These are phyloP conservation scores for Colletotrichum agaves DNA, from an alignment of 2,329 filamentous ascomycete species.

Conservation along the genomic window DNA sequence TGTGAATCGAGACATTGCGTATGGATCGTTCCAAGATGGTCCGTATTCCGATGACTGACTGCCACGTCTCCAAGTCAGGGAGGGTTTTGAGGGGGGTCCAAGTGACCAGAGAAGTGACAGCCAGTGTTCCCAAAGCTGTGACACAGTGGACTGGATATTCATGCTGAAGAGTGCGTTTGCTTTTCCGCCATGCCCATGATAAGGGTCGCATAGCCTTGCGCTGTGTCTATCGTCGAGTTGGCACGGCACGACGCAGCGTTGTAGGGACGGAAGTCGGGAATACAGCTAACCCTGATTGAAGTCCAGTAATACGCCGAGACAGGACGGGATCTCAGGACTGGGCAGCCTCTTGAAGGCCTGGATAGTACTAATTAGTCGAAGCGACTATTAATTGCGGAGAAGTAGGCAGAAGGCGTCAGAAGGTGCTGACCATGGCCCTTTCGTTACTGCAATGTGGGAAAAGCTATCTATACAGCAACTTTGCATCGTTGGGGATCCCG, in stretches of 20 bases:
- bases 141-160: neutral
- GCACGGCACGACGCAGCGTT: neutral
- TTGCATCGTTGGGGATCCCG: constrained; percentile 13
- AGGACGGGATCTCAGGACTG: neutral
- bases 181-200: neutral
- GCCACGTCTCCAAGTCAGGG: constrained; percentile 3
- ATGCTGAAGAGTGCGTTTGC: neutral
- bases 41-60: neutral
- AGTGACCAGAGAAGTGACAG: constrained; percentile 1
- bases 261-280: neutral
- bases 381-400: neutral
- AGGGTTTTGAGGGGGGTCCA: neutral
- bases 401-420: constrained; percentile 5
- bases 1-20: constrained; percentile 4
- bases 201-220: constrained; percentile 4
- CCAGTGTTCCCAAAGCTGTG: neutral
- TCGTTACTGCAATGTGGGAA: neutral
- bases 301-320: neutral
- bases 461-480: neutral
- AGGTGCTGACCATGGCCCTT: constrained; percentile 20
- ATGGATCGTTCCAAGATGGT: constrained; percentile 12
- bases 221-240: neutral
- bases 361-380: neutral
- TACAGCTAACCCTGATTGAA: neutral
- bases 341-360: neutral